A percentile compares a stretch with the other conserved stretches of the same genome.
Evolutionary conservation across 768 basidiomycete genomes (phyloP).

Genomic region (Podaxis sp.): DNA sequence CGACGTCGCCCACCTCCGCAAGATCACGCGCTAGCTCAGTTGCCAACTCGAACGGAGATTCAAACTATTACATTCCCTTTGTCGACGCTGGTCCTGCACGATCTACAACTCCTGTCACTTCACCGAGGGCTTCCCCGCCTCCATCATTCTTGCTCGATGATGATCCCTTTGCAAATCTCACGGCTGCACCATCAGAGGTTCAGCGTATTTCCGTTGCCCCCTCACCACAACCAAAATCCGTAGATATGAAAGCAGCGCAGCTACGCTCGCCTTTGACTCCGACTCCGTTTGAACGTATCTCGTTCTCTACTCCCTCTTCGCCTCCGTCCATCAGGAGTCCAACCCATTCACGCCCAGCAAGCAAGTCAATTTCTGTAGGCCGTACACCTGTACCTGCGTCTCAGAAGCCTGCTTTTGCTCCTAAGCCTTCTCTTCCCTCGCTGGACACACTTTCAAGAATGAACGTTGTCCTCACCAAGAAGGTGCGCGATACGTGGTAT

Average conservation of each 20-base stretch:
- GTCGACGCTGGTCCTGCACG: constrained; percentile 8
- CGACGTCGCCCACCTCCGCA: constrained; percentile 22
- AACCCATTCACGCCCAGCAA: constrained; percentile 8
- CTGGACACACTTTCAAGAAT: constrained; percentile 48
- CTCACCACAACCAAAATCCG: constrained; percentile 19
- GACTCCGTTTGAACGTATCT: constrained; percentile 12
- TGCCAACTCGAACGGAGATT: not conserved
- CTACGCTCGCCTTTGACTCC: constrained; percentile 31
- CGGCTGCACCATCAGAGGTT: constrained; percentile 24
- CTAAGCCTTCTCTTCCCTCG: constrained; percentile 53
- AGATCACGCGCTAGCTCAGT: not conserved
- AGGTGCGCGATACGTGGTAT: constrained; percentile 33
- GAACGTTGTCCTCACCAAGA: constrained; percentile 45
- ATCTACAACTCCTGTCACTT: constrained; percentile 15
- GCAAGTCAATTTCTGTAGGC: constrained; percentile 1
- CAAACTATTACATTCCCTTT: constrained; percentile 15
- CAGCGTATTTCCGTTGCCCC: constrained; percentile 17
- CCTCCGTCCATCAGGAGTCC: constrained; percentile 8
- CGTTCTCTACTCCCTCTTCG: constrained; percentile 8
- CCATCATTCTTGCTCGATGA: constrained; percentile 59
- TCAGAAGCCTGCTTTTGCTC: constrained; percentile 46
- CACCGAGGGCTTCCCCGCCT: constrained; percentile 35
- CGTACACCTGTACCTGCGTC: constrained; percentile 32
- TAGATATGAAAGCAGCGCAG: constrained; percentile 7
- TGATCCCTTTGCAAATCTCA: constrained; percentile 72